Percentiles rank a stretch among this genome's conserved stretches.
These are phyloP conservation scores for Phialophora tarda DNA, from an alignment of 2,329 filamentous ascomycete genomes.

Conservation along the genomic window DNA sequence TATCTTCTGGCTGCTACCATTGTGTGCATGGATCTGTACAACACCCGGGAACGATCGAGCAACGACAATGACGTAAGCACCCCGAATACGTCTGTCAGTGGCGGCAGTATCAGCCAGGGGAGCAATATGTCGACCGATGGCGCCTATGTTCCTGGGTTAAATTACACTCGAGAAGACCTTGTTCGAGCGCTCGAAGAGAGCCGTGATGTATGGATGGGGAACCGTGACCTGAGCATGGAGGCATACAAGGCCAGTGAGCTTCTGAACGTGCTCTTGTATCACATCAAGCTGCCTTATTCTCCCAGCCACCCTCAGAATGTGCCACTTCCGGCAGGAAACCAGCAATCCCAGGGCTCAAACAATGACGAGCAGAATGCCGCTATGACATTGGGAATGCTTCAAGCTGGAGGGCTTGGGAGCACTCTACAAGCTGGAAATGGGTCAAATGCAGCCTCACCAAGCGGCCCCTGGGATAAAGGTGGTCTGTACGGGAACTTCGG, in stretches of 20 bases:
- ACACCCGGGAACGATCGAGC: conserved; percentile 50
- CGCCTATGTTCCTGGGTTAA: conserved; percentile 34
- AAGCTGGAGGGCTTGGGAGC: conserved; percentile 43
- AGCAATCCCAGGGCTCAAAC: conserved; percentile 42
- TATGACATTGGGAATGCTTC: conserved; percentile 73
- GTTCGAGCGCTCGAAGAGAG: conserved; percentile 73
- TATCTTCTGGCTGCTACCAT: conserved; percentile 87
- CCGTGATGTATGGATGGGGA: conserved; percentile 77
- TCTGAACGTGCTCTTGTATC: conserved; percentile 82
- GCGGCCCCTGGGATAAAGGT: conserved; percentile 42
- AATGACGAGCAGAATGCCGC: conserved; percentile 69
- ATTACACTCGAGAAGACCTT: conserved; percentile 69
- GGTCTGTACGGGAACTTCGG: conserved; percentile 12
- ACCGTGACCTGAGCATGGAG: conserved; percentile 81
- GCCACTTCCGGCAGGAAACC: conserved; percentile 18
- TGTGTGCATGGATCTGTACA: conserved; percentile 80
- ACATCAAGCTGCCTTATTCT: conserved; percentile 58
- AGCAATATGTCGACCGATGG: conserved; percentile 32
- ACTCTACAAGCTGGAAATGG: conserved; percentile 37
- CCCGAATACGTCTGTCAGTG: conserved; percentile 45
- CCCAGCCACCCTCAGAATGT: conserved; percentile 38
- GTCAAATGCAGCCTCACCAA: conserved; percentile 41
- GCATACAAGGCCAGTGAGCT: conserved; percentile 84
- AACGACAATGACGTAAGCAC: conserved; percentile 55
- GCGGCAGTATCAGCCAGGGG: conserved; percentile 35